Conservation (phyloP, 495 filamentous ascomycete species). For the Zalerion maritima region DNA sequence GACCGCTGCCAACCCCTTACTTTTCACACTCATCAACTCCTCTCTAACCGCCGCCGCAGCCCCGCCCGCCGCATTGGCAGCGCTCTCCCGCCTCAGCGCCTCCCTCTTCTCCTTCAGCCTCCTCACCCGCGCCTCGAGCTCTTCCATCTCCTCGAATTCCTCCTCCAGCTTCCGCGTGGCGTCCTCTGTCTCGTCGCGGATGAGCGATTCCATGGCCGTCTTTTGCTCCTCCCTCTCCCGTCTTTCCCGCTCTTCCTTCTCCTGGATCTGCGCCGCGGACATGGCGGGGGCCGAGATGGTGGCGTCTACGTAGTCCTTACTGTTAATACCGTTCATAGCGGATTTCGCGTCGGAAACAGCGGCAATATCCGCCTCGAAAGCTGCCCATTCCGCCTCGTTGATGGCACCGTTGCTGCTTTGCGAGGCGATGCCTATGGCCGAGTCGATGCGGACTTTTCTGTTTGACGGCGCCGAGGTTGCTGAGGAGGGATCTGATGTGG, state of each 20-base stretch:
- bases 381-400: slow-evolving; percentile 80
- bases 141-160: slow-evolving; percentile 93
- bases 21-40: too few relatives aligned
- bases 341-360: slow-evolving; percentile 22
- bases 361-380: slow-evolving; percentile 76
- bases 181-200: slow-evolving; percentile 70
- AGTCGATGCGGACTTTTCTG: slow-evolving; percentile 5
- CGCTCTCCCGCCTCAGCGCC: slow-evolving; percentile 24
- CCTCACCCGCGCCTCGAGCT: slow-evolving; percentile 64
- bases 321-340: slow-evolving; percentile 3
- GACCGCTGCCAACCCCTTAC: slow-evolving; percentile 1
- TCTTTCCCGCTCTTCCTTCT: slow-evolving; percentile 43
- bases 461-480: slow-evolving; percentile 2
- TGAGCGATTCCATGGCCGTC: slow-evolving; percentile 40
- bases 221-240: slow-evolving; percentile 41
- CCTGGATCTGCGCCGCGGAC: slow-evolving; percentile 56
- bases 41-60: slow-evolving; percentile 9
- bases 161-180: slow-evolving; percentile 65
- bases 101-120: slow-evolving; percentile 57
- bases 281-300: slow-evolving; percentile 61
- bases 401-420: slow-evolving; percentile 21
- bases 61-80: slow-evolving; percentile 18
- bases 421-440: too few relatives aligned
- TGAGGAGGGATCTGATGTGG: slow-evolving; percentile 6
- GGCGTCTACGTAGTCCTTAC: slow-evolving; percentile 23